phyloP scores from a whole-genome alignment of 2,329 filamentous ascomycete species.

The Didymosphaeria variabile region DNA sequence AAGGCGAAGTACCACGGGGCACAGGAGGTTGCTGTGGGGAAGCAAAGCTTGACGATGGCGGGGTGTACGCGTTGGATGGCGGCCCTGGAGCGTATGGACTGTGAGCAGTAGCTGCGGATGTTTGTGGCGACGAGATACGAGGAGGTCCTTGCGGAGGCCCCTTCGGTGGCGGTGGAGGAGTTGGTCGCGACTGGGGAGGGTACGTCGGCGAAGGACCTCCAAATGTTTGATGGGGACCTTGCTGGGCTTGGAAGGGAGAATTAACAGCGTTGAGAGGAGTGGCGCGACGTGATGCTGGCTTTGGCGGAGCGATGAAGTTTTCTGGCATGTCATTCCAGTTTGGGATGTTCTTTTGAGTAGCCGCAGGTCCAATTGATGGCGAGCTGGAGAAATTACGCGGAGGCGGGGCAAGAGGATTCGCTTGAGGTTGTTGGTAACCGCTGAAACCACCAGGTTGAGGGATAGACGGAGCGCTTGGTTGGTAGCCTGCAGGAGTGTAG shows the following conservation, averaged over 20 bases:
- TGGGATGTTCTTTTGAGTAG: constrained; percentile 74
- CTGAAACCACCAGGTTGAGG: constrained; percentile 52
- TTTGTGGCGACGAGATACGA: constrained; percentile 73
- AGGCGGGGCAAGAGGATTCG: constrained; percentile 62
- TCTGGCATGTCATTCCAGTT: constrained; percentile 97
- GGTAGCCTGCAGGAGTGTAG: constrained; percentile 63
- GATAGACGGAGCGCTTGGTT: constrained; percentile 52
- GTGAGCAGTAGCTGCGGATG: constrained; percentile 61
- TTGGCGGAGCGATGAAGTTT: constrained; percentile 67
- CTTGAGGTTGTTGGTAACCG: constrained; percentile 55
- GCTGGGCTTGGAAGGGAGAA: constrained; percentile 77
- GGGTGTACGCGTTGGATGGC: constrained; percentile 65
- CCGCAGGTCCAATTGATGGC: constrained; percentile 69
- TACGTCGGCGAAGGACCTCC: constrained; percentile 67
- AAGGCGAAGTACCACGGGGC: constrained; percentile 82
- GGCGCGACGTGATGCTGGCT: constrained; percentile 72
- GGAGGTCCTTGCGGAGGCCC: constrained; percentile 61
- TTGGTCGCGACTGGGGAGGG: constrained; percentile 66
- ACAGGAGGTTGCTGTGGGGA: constrained; percentile 65
- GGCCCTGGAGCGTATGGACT: constrained; percentile 71
- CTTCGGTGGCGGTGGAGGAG: constrained; percentile 85
- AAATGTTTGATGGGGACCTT: constrained; percentile 61
- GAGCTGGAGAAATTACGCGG: constrained; percentile 75
- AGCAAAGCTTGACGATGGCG: constrained; percentile 57
- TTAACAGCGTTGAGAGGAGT: constrained; percentile 77